Conservation (phyloP, 1,284 basidiomycete genomes). For the Apiotrichum montevideense region DNA sequence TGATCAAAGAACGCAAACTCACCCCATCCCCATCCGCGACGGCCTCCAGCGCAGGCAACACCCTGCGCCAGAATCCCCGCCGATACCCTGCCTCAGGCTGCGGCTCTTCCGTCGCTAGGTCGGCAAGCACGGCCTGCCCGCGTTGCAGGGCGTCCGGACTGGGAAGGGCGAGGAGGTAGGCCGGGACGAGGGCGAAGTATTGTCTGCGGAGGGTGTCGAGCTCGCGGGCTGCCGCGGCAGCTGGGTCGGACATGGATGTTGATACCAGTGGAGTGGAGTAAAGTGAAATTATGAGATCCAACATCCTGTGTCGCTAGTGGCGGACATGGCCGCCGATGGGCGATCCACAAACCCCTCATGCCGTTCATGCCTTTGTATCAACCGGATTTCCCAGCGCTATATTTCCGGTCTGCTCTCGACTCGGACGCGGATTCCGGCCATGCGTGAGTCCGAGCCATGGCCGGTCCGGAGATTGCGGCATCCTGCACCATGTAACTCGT, state of each 20-base stretch:
- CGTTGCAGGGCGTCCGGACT: slow-evolving; percentile 17
- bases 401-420: too few relatives aligned
- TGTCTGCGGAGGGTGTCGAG: slow-evolving; percentile 11
- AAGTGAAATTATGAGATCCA: not conserved
- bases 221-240: too few relatives aligned
- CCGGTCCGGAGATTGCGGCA: too few relatives aligned
- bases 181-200: slow-evolving; percentile 40
- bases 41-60: slow-evolving; percentile 26
- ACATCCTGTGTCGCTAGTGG: too few relatives aligned
- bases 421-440: too few relatives aligned
- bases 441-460: too few relatives aligned
- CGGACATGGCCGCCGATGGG: not conserved
- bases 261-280: not conserved
- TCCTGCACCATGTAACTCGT: too few relatives aligned
- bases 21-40: slow-evolving; percentile 23
- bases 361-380: too few relatives aligned
- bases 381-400: too few relatives aligned
- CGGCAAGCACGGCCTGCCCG: slow-evolving; percentile 20
- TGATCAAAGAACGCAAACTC: slow-evolving; percentile 1
- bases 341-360: too few relatives aligned
- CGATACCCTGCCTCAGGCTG: slow-evolving; percentile 31
- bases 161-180: slow-evolving; percentile 32
- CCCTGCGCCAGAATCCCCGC: slow-evolving; percentile 29
- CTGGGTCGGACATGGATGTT: not conserved
- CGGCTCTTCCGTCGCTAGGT: not conserved